phyloP scores from a whole-genome alignment of 345 rosid genomes.

The Fremontodendron californicum region DNA sequence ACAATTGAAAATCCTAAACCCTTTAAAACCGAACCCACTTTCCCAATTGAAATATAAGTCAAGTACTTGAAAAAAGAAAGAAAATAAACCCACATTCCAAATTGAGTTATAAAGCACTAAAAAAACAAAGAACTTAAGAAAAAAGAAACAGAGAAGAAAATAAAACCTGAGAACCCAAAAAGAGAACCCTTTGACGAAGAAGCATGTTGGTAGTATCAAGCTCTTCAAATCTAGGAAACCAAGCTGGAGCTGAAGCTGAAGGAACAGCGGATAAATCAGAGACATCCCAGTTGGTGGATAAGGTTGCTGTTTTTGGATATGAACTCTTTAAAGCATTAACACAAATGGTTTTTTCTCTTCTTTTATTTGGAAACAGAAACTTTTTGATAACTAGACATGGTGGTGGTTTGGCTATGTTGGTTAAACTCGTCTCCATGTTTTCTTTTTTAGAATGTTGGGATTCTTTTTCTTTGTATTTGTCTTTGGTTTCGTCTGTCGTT shows the following conservation, averaged over 20 bases:
- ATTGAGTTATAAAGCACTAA: not conserved
- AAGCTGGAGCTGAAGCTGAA: slow-evolving; percentile 34
- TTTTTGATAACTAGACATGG: slow-evolving; percentile 21
- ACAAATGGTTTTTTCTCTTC: slow-evolving; percentile 12
- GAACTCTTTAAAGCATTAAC: slow-evolving; percentile 41
- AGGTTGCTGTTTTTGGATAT: slow-evolving; percentile 31
- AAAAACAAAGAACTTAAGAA: not conserved
- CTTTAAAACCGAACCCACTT: not conserved
- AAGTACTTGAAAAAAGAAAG: not conserved
- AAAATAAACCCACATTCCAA: not conserved
- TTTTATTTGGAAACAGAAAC: slow-evolving; percentile 16
- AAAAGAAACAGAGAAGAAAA: not conserved
- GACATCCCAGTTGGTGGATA: slow-evolving; percentile 73
- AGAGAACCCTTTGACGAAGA: slow-evolving; percentile 87
- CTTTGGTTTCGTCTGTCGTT: not conserved
- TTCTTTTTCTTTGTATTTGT: not conserved
- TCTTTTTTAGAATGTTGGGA: not conserved
- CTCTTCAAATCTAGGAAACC: slow-evolving; percentile 76
- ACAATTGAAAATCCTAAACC: not conserved
- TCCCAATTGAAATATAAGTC: not conserved
- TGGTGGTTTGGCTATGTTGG: slow-evolving; percentile 26
- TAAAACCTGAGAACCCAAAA: slow-evolving; percentile 48
- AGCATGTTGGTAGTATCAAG: slow-evolving; percentile 86
- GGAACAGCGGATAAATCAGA: slow-evolving; percentile 14
- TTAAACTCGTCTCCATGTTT: slow-evolving; percentile 35